phyloP scores from a whole-genome alignment of 352 stramenopile species.

The Aphanomyces euteiches region DNA sequence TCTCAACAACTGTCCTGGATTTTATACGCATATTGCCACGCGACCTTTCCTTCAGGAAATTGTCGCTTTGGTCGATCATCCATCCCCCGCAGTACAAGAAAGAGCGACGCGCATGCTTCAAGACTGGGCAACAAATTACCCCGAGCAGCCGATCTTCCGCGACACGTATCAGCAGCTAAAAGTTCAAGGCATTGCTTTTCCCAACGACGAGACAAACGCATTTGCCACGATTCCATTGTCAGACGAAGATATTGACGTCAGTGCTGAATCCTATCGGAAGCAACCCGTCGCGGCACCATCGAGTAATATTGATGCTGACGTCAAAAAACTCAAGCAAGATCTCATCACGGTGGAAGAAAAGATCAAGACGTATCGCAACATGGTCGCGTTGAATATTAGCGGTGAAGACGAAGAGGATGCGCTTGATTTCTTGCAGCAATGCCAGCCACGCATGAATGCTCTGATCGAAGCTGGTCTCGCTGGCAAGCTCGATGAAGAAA shows the following conservation, averaged over 20 bases:
- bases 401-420: slow-evolving; percentile 58
- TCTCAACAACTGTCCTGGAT: slow-evolving; percentile 71
- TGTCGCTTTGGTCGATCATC: slow-evolving; percentile 59
- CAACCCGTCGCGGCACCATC: background rate
- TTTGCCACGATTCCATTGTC: background rate
- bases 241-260: slow-evolving; percentile 15
- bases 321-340: slow-evolving; percentile 66
- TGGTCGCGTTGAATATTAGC: slow-evolving; percentile 36
- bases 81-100: slow-evolving; percentile 64
- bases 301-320: slow-evolving; percentile 51
- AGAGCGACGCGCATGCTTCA: slow-evolving; percentile 72
- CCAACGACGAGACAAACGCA: slow-evolving; percentile 18
- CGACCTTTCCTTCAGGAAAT: slow-evolving; percentile 67
- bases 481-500: slow-evolving; percentile 79
- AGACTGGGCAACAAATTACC: slow-evolving; percentile 72
- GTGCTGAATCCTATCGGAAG: background rate
- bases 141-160: slow-evolving; percentile 54
- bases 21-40: slow-evolving; percentile 56
- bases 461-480: slow-evolving; percentile 81
- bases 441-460: slow-evolving; percentile 83
- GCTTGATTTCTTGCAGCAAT: slow-evolving; percentile 78
- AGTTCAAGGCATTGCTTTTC: slow-evolving; percentile 65
- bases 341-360: slow-evolving; percentile 70
- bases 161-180: slow-evolving; percentile 77
- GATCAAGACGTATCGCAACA: slow-evolving; percentile 47